phyloP scores from a whole-genome alignment of 495 filamentous ascomycete genomes.

The Hypoxylon fuscum region DNA sequence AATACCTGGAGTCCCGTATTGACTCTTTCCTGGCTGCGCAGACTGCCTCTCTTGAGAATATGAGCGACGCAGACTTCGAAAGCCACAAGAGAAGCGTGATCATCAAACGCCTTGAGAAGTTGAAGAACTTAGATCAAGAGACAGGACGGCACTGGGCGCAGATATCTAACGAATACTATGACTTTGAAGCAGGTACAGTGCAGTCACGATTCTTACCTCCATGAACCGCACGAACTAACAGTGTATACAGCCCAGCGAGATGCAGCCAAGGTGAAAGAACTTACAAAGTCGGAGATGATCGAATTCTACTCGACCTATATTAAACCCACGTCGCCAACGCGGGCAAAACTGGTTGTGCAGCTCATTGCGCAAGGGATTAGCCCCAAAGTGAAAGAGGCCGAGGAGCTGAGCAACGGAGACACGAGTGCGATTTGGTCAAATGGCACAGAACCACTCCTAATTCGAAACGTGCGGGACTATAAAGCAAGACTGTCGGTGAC shows the following conservation, averaged over 20 bases:
- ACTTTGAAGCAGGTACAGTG: slow-evolving; percentile 82
- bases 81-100: slow-evolving; percentile 89
- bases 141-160: slow-evolving; percentile 83
- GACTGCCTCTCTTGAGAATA: slow-evolving; percentile 70
- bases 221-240: slow-evolving; percentile 12
- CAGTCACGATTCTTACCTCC: neutral
- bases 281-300: slow-evolving; percentile 81
- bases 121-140: slow-evolving; percentile 92
- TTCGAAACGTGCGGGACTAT: slow-evolving; percentile 79
- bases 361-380: slow-evolving; percentile 74
- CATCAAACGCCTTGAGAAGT: slow-evolving; percentile 86
- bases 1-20: slow-evolving; percentile 87
- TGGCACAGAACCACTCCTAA: slow-evolving; percentile 58
- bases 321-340: slow-evolving; percentile 71
- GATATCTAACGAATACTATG: slow-evolving; percentile 84
- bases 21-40: slow-evolving; percentile 80
- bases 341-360: slow-evolving; percentile 85
- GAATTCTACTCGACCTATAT: slow-evolving; percentile 84
- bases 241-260: slow-evolving; percentile 70
- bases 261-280: slow-evolving; percentile 72
- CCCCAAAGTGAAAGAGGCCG: slow-evolving; percentile 48
- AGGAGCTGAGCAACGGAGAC: slow-evolving; percentile 51
- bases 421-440: slow-evolving; percentile 45
- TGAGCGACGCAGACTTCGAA: slow-evolving; percentile 88
- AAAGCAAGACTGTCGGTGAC: slow-evolving; percentile 76